phyloP scores from a whole-genome alignment of 208 protist genomes.

The Acanthamoeba polyphaga region DNA sequence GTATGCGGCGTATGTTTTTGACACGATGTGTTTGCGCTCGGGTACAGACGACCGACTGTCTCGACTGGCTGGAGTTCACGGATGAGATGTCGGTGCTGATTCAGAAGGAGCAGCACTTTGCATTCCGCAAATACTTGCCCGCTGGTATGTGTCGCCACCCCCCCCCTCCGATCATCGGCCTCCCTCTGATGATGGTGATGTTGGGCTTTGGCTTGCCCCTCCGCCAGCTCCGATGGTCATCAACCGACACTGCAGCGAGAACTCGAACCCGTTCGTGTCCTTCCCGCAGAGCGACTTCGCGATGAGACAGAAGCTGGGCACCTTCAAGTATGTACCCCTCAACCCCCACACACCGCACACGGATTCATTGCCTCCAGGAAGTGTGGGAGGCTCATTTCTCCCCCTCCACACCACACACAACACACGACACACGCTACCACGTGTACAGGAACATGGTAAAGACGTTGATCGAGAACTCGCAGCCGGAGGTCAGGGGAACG shows the following conservation, averaged over 20 bases:
- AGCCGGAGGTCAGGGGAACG: not conserved
- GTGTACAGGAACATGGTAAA: slow-evolving; percentile 44
- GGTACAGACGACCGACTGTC: not conserved
- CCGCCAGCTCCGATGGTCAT: slow-evolving; percentile 35
- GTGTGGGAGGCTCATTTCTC: not conserved
- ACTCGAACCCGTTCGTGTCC: slow-evolving; percentile 28
- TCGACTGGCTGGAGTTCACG: slow-evolving; percentile 43
- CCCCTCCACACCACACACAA: too few relatives aligned
- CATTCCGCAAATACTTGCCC: slow-evolving; percentile 46
- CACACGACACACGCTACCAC: not conserved
- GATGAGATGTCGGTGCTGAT: slow-evolving; percentile 23
- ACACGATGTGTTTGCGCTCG: too few relatives aligned
- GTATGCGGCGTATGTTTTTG: not conserved
- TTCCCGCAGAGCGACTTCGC: slow-evolving; percentile 39
- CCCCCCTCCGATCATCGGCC: not conserved
- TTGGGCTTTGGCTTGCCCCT: not conserved
- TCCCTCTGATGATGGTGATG: not conserved
- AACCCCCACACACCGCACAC: not conserved
- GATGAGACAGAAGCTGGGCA: not conserved
- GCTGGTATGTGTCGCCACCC: not conserved
- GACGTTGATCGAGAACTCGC: slow-evolving; percentile 28
- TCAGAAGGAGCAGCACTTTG: slow-evolving; percentile 43
- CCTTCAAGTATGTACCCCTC: not conserved
- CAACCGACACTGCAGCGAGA: slow-evolving; percentile 36
- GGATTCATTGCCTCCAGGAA: too few relatives aligned